A percentile compares a stretch with the other conserved stretches of the same genome.
Conservation (phyloP, 139 green algal genomes). For the Coelastrella sp. region DNA sequence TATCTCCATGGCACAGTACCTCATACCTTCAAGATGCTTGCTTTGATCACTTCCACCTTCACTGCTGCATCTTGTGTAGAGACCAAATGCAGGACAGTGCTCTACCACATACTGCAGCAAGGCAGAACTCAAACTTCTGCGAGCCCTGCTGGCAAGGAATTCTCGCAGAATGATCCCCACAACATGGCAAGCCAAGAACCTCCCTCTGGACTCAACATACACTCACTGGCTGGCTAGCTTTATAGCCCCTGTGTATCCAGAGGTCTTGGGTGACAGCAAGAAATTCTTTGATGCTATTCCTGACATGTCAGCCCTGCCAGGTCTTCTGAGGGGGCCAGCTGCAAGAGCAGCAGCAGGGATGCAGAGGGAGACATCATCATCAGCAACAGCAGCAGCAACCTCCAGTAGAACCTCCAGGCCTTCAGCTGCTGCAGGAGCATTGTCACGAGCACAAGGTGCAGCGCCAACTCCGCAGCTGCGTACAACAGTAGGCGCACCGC, state of each 20-base stretch:
- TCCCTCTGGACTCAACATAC: background rate
- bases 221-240: background rate
- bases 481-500: background rate
- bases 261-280: background rate
- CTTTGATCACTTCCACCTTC: too few relatives aligned
- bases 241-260: slow-evolving; percentile 9
- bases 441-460: background rate
- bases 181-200: background rate
- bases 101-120: background rate
- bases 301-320: background rate
- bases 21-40: too few relatives aligned
- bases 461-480: background rate
- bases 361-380: background rate
- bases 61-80: too few relatives aligned
- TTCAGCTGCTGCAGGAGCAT: too few relatives aligned
- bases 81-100: too few relatives aligned
- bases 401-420: background rate
- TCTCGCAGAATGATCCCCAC: slow-evolving; percentile 11
- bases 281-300: background rate
- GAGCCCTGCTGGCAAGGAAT: background rate
- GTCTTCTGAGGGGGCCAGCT: background rate
- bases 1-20: too few relatives aligned
- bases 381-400: background rate
- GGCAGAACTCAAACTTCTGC: slow-evolving; percentile 5
- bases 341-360: background rate